Percentiles rank a stretch among this genome's conserved stretches.
These are phyloP conservation scores for Penicillium sclerotigenum DNA, from an alignment of 2,329 filamentous ascomycete species.

Conservation along the genomic window DNA sequence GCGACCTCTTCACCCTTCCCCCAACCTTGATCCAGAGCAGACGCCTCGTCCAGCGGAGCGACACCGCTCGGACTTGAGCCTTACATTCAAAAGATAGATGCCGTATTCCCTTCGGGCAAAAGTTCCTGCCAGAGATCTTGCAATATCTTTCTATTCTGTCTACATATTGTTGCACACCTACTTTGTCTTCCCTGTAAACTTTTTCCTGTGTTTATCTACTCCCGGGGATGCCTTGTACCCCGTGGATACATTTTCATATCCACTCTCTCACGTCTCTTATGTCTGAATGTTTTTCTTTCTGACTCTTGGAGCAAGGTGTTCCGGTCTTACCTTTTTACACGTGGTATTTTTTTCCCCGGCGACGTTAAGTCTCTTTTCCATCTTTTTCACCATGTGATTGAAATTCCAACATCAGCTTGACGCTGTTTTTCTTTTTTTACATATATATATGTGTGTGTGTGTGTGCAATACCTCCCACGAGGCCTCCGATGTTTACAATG, in stretches of 20 bases:
- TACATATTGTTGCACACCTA: constrained; percentile 14
- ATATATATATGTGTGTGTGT: too few species aligned
- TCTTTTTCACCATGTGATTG: neutral
- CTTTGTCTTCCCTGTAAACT: constrained; percentile 17
- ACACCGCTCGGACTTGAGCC: constrained; percentile 17
- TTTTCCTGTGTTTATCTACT: constrained; percentile 15
- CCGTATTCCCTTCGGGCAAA: neutral
- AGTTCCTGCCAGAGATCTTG: neutral
- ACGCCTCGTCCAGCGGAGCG: constrained; percentile 28
- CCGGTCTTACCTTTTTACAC: constrained; percentile 6
- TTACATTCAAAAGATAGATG: constrained; percentile 10
- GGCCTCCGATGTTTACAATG: neutral
- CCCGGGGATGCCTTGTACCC: constrained; percentile 2
- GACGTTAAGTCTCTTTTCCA: neutral
- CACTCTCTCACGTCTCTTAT: constrained; percentile 27
- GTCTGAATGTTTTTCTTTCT: constrained; percentile 18
- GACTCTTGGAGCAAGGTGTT: constrained; percentile 20
- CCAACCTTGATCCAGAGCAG: constrained; percentile 24
- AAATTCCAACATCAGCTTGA: constrained; percentile 11
- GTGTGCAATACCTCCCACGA: too few species aligned
- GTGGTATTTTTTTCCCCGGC: neutral
- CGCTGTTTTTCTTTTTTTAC: neutral
- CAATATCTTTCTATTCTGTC: constrained; percentile 13
- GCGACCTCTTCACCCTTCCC: constrained; percentile 32
- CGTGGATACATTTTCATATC: constrained; percentile 18